Conservation (phyloP, 2,329 filamentous ascomycete genomes). For the Aureobasidium melanogenum region DNA sequence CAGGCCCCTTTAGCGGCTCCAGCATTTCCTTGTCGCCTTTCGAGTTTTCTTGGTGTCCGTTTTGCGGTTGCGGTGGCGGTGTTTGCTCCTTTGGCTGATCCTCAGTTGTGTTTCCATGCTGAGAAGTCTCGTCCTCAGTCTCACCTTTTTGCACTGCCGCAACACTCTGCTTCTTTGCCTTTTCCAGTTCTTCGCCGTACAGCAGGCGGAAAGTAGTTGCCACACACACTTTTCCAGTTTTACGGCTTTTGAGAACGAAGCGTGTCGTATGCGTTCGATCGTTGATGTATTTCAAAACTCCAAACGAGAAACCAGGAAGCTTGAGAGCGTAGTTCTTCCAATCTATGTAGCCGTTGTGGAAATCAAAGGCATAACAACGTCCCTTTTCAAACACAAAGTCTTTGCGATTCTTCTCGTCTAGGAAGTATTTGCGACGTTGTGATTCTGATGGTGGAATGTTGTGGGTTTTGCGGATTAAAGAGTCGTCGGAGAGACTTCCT, state of each 20-base stretch:
- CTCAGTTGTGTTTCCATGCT: background rate
- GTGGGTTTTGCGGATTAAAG: conserved; percentile 21
- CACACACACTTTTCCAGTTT: conserved; percentile 33
- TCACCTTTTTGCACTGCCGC: background rate
- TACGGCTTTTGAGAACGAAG: conserved; percentile 37
- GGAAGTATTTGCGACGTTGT: conserved; percentile 38
- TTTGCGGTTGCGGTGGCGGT: no score
- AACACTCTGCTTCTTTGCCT: conserved; percentile 16
- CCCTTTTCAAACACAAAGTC: conserved; percentile 35
- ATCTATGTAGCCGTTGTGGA: conserved; percentile 41
- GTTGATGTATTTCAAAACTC: conserved; percentile 38
- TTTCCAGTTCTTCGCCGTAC: conserved; percentile 34
- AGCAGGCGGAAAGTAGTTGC: conserved; percentile 39
- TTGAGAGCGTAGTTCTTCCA: conserved; percentile 38
- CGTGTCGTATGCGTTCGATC: conserved; percentile 37
- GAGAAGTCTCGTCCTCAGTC: background rate
- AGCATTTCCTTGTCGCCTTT: background rate
- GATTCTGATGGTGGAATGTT: conserved; percentile 31
- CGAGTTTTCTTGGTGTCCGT: conserved; percentile 4
- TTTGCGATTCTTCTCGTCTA: conserved; percentile 27
- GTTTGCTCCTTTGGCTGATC: background rate
- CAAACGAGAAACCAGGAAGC: conserved; percentile 37
- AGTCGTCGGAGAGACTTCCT: conserved; percentile 33
- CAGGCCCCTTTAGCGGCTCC: background rate
- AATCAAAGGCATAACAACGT: conserved; percentile 36